Evolutionary conservation across 345 rosid species (phyloP).

Genomic region (Sapria himalayana): DNA sequence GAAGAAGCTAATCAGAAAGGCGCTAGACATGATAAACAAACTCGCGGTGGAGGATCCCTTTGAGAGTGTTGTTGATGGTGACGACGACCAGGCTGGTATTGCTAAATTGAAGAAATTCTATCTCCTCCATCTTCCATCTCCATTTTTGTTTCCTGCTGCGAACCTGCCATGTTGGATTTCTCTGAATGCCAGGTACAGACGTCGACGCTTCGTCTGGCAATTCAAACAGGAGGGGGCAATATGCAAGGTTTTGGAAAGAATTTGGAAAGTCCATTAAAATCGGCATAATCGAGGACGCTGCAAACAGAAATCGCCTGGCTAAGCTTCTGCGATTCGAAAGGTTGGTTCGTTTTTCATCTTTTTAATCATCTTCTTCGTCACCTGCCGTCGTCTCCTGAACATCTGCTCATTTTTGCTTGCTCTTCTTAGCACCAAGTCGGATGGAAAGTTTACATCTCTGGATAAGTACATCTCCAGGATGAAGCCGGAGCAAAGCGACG

Average conservation of each 20-base stretch:
- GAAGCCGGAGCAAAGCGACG: slow-evolving; percentile 71
- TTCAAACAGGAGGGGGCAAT: slow-evolving; percentile 79
- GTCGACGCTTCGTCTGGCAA: slow-evolving; percentile 39
- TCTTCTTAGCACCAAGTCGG: slow-evolving; percentile 58
- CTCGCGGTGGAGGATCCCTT: slow-evolving; percentile 89
- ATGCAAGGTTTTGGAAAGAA: slow-evolving; percentile 86
- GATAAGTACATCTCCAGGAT: slow-evolving; percentile 93
- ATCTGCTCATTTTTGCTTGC: background rate
- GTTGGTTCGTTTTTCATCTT: slow-evolving; percentile 13
- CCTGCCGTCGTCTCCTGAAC: background rate
- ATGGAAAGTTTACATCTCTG: slow-evolving; percentile 77
- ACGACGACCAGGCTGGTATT: slow-evolving; percentile 62
- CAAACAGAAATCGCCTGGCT: slow-evolving; percentile 84
- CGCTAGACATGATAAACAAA: slow-evolving; percentile 85
- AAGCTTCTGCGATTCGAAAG: slow-evolving; percentile 86
- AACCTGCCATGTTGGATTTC: slow-evolving; percentile 4
- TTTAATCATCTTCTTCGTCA: background rate
- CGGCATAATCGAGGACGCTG: slow-evolving; percentile 85
- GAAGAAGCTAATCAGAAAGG: slow-evolving; percentile 91
- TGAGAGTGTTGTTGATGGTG: slow-evolving; percentile 38
- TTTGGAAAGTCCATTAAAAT: slow-evolving; percentile 94
- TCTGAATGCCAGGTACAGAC: slow-evolving; percentile 15
- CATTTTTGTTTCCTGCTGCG: background rate
- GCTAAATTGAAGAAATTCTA: background rate
- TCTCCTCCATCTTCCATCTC: background rate